A percentile compares a stretch with the other conserved stretches of the same genome.
phyloP scores from a whole-genome alignment of 2,329 filamentous ascomycete genomes.

The Beauveria sp. region DNA sequence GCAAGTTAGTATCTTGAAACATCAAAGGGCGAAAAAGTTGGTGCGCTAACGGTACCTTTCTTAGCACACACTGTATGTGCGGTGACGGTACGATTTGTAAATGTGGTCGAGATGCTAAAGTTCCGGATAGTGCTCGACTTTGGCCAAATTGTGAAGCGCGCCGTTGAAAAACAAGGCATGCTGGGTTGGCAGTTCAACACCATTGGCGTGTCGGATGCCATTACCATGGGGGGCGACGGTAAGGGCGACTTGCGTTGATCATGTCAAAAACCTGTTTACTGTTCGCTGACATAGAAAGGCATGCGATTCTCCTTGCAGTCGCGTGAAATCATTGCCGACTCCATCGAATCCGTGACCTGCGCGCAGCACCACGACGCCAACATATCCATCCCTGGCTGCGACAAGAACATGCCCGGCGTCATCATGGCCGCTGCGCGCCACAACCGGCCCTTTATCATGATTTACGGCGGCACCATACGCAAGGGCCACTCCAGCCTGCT shows the following conservation, averaged over 20 bases:
- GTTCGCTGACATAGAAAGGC: slow-evolving; percentile 38
- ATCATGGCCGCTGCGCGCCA: slow-evolving; percentile 86
- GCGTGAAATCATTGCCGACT: slow-evolving; percentile 88
- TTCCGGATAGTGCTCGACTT: slow-evolving; percentile 62
- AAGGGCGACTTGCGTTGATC: slow-evolving; percentile 15
- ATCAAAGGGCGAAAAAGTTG: no score
- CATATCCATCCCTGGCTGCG: slow-evolving; percentile 86
- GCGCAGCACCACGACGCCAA: slow-evolving; percentile 91
- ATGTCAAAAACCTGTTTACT: not conserved
- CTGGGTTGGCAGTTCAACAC: slow-evolving; percentile 94
- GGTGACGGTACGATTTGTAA: not conserved
- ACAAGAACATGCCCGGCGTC: slow-evolving; percentile 96
- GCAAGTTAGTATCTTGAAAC: slow-evolving; percentile 57
- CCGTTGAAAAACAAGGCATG: slow-evolving; percentile 76
- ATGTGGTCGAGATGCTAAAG: not conserved
- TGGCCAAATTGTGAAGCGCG: slow-evolving; percentile 77
- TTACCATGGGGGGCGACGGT: slow-evolving; percentile 94
- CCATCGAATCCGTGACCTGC: slow-evolving; percentile 86
- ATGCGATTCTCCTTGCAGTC: slow-evolving; percentile 93
- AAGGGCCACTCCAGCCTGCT: slow-evolving; percentile 76
- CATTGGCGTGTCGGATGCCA: slow-evolving; percentile 79
- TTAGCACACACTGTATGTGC: slow-evolving; percentile 35
- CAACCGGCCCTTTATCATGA: slow-evolving; percentile 89
- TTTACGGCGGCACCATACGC: slow-evolving; percentile 87
- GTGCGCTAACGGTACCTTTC: not conserved